A percentile compares a stretch with the other conserved stretches of the same genome.
phyloP scores from a whole-genome alignment of 2,329 filamentous ascomycete genomes.

The Rhynchosporium agropyri region DNA sequence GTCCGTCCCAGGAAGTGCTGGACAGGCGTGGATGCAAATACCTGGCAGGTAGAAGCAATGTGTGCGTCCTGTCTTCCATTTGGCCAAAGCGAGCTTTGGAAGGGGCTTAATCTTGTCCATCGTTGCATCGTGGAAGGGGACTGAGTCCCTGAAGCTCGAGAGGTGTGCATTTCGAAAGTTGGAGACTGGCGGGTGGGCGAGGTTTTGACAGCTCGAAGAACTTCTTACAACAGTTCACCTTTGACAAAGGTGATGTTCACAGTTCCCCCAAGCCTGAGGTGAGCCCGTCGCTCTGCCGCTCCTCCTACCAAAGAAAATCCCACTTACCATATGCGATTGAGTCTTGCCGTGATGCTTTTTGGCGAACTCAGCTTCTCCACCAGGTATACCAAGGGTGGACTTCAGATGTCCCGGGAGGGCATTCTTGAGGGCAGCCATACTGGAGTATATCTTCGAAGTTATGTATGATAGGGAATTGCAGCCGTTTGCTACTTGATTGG shows the following conservation, averaged over 20 bases:
- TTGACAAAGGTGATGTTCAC: background rate
- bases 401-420: constrained; percentile 86
- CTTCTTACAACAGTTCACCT: constrained; percentile 19
- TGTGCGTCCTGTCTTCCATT: constrained; percentile 6
- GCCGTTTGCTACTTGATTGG: background rate
- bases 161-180: background rate
- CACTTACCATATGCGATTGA: constrained; percentile 83
- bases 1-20: constrained; percentile 15
- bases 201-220: constrained; percentile 3
- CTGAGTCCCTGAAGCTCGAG: background rate
- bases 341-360: constrained; percentile 81
- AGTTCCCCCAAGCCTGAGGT: background rate
- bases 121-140: constrained; percentile 1
- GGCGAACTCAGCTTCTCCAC: constrained; percentile 52
- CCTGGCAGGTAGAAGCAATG: constrained; percentile 30
- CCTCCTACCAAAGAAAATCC: background rate
- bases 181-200: background rate
- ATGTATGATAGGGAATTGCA: background rate
- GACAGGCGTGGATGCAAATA: constrained; percentile 27
- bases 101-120: background rate
- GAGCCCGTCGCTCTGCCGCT: background rate
- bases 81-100: constrained; percentile 1
- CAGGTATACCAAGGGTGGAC: constrained; percentile 37
- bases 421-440: constrained; percentile 73
- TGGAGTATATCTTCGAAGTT: constrained; percentile 13